phyloP scores from a whole-genome alignment of 768 basidiomycete genomes.

The Hydnum rufescens region DNA sequence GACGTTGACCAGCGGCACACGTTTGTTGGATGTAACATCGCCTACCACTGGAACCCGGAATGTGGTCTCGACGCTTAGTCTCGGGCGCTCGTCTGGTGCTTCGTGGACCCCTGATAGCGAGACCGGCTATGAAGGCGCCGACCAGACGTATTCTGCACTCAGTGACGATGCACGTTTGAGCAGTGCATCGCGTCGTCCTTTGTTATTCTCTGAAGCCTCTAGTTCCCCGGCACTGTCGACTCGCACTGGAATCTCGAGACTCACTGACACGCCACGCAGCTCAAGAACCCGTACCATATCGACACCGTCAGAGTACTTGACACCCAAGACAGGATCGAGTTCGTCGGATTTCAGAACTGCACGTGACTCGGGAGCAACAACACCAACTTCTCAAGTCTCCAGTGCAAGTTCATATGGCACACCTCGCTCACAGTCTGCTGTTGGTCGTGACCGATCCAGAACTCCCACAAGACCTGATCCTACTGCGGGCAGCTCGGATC shows the following conservation, averaged over 20 bases:
- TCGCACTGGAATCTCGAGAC: neutral
- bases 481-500: neutral
- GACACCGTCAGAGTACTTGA: neutral
- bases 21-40: neutral
- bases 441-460: neutral
- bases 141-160: neutral
- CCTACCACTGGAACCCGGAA: neutral
- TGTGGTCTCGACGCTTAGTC: neutral
- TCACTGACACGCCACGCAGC: neutral
- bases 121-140: neutral
- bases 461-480: neutral
- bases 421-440: neutral
- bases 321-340: neutral
- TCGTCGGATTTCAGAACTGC: conserved; percentile 1
- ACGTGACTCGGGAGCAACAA: neutral
- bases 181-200: neutral
- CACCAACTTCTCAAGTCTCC: neutral
- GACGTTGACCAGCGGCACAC: neutral
- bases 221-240: neutral
- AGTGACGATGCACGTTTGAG: neutral
- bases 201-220: neutral
- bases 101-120: no score
- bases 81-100: neutral
- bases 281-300: neutral
- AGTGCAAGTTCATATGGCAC: no score